Base-by-base conservation (phyloP, 176 grass and related monocot genomes). In the Triticum dicoccoides region DNA sequence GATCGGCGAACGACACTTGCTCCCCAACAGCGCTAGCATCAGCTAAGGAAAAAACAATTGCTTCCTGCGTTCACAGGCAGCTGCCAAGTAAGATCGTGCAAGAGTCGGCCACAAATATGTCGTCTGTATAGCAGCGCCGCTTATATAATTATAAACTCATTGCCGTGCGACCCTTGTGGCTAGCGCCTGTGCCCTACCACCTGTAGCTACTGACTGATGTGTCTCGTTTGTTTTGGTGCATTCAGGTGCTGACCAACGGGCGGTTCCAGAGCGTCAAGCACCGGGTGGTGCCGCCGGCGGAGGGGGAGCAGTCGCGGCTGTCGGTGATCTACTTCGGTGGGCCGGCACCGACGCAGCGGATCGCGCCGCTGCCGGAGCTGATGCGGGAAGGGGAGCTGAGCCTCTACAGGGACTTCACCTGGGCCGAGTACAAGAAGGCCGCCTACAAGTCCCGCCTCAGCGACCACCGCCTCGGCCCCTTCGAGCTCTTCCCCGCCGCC, bases 281-380 rank as follows among this genome's bases (percentile, higher is more conserved):
- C 86, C 80, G 92, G 77, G 95, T 97, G 62, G 42, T 97, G 90
- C 92, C 85, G 82, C 82, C 87, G 56, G 89, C 83, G 12, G 93
- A 90, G 20, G 84, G 88, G 18, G 33, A 21, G 44, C 65, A 63
- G 68, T 80, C 95, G 21, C 83, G 95, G 47, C 38, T 97, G 13
- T 97, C 95, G 0, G 86, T 94, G 92, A 90, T 97, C 83, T 97
- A 97, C 84, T 97, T 97, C 65, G 92, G 92, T 5, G 94, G 94
- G 12, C 86, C 90, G 18, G 76, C 92, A 61, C 13, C 86, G 11
- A 20, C 66, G 38, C 87, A 92, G 88, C 85, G 80, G 77, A 84
- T 97, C 76, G 90, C 81, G 45, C 95, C 95, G n/a, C 85, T 92
- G 84, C 80, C 88, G 62, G 38, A 80, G 92, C 35, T 97, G 84